Base-by-base conservation (phyloP, 441 rosid genomes). In the Jatropha podagrica region DNA sequence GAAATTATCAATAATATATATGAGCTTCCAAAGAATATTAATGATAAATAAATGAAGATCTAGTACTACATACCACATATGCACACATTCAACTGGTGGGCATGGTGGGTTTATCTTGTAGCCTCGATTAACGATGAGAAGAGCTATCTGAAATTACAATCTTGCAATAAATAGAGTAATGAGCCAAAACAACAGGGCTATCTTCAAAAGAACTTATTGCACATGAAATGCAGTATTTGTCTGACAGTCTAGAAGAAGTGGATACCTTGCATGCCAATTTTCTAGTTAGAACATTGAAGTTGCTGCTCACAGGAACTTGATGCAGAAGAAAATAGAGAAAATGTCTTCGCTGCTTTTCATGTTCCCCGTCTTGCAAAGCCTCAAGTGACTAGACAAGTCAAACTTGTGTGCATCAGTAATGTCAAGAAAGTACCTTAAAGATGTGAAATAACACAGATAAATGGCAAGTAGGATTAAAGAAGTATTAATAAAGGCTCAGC, bases 351-450 rank as follows among this genome's bases (percentile, higher is more conserved):
- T 96, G 98, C 85, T 86, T 92, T 84, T 90, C 98, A 86, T 90
- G 98, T 81, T 96, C 98, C 74, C 98, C 99, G 78, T 94, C 99
- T 89, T 92, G 95, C 92, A 95, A 87, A 52, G 98, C 95, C 87
- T 94, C 98, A 75, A 96, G 97, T 58, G 98, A 96, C 99, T 96
- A 85, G 69, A 83, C 42, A 81, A 41, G 76, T 46, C 79, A 70
- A 73, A 79, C 38, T 74, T 71, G 59, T 37, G 74, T 20, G 79
- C 56, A 77, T 79, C 63, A 85, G 65, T 51, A 77, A 44, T 65
- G 76, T 81, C 65, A 58, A 66, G 23, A 78, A 76, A 74, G 58
- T 71, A 76, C 63, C 46, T 40, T 17, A 60, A 73, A 70, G 23
- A 15, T 12, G 71, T 56, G 74, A 69, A 60, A 41, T 75, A 66